Evolutionary conservation across 2,329 filamentous ascomycete species (phyloP).

Genomic region (Onygenales sp.): DNA sequence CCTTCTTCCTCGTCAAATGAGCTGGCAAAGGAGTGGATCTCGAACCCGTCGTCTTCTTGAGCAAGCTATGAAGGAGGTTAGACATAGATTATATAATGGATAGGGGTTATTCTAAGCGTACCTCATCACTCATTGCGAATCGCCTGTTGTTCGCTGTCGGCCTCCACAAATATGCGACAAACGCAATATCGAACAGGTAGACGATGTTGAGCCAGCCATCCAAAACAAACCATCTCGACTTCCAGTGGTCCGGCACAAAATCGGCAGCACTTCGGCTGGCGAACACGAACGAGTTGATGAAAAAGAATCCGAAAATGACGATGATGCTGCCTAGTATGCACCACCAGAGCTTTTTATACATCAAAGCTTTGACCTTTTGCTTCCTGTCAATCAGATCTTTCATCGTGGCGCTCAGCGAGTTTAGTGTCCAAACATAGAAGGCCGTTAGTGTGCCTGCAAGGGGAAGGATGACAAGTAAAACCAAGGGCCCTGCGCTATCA

Average conservation of each 20-base stretch:
- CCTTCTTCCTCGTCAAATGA: slow-evolving; percentile 56
- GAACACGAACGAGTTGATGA: slow-evolving; percentile 94
- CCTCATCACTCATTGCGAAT: slow-evolving; percentile 98
- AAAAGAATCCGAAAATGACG: slow-evolving; percentile 97
- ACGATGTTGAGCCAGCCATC: slow-evolving; percentile 97
- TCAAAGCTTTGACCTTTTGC: slow-evolving; percentile 82
- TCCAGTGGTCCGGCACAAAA: slow-evolving; percentile 95
- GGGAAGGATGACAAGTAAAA: slow-evolving; percentile 87
- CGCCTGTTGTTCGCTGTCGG: slow-evolving; percentile 93
- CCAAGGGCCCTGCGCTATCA: slow-evolving; percentile 78
- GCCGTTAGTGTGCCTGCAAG: slow-evolving; percentile 85
- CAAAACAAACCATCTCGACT: slow-evolving; percentile 91
- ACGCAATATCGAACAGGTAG: slow-evolving; percentile 86
- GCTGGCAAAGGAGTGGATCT: slow-evolving; percentile 84
- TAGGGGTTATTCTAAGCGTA: slow-evolving; percentile 25
- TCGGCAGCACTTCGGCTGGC: slow-evolving; percentile 74
- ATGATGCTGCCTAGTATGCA: slow-evolving; percentile 85
- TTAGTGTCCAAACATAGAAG: slow-evolving; percentile 98
- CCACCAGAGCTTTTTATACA: slow-evolving; percentile 99
- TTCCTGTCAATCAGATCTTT: slow-evolving; percentile 93
- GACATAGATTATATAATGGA: background rate
- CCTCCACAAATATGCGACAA: slow-evolving; percentile 91
- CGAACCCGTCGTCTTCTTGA: slow-evolving; percentile 96
- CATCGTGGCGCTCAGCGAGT: slow-evolving; percentile 87
- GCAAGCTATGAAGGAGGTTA: slow-evolving; percentile 53